Conservation (phyloP, 2,329 filamentous ascomycete species). For the Pseudocercospora pini-densiflorae region DNA sequence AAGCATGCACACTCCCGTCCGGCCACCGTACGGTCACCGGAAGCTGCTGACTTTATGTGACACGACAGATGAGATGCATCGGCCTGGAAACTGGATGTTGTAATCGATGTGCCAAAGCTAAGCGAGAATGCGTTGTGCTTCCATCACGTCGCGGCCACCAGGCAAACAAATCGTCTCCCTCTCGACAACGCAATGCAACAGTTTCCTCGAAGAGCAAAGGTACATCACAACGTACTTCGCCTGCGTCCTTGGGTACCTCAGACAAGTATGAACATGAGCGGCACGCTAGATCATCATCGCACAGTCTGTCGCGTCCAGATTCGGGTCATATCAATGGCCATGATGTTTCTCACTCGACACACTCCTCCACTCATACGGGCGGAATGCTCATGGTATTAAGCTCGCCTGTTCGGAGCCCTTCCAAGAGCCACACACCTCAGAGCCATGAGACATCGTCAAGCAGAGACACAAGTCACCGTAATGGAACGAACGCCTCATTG, state of each 20-base stretch:
- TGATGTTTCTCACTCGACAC: no score
- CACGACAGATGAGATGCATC: conserved; percentile 4
- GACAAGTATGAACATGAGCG: neutral
- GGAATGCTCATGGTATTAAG: neutral
- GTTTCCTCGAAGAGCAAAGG: neutral
- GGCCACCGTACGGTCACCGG: neutral
- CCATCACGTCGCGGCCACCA: neutral
- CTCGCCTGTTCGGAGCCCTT: neutral
- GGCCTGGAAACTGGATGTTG: neutral
- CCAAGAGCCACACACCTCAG: neutral
- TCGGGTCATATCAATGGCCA: neutral
- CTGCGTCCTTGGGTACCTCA: neutral
- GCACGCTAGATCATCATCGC: neutral
- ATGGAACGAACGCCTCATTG: neutral
- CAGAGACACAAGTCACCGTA: neutral
- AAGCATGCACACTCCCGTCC: neutral
- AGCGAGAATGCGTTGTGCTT: neutral
- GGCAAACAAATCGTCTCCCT: neutral
- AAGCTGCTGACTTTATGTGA: neutral
- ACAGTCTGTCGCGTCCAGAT: neutral
- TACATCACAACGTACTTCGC: neutral
- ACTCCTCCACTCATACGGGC: neutral
- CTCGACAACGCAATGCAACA: neutral
- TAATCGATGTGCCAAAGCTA: conserved; percentile 4
- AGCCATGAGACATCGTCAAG: neutral